These are phyloP conservation scores for Poronia punctata DNA, from an alignment of 495 filamentous ascomycete species.

Conservation along the genomic window DNA sequence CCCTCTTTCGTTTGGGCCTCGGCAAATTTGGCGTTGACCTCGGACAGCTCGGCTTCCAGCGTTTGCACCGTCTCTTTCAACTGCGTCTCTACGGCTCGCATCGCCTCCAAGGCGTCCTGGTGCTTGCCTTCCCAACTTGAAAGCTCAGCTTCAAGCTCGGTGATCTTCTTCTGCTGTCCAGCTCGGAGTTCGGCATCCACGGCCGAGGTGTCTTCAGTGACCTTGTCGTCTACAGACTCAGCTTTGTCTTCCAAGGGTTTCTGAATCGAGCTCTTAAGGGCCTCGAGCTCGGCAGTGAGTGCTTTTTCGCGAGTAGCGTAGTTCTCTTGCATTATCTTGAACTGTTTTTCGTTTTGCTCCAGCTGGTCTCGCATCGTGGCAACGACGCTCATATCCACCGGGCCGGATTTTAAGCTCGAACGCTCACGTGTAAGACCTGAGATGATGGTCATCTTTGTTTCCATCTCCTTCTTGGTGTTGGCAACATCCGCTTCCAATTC, in stretches of 20 bases:
- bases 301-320: constrained; percentile 68
- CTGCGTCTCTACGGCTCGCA: constrained; percentile 66
- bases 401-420: constrained; percentile 77
- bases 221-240: constrained; percentile 7
- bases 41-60: constrained; percentile 52
- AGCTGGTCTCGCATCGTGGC: constrained; percentile 80
- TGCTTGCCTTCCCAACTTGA: constrained; percentile 70
- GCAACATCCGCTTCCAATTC: constrained; percentile 81
- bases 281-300: constrained; percentile 60
- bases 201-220: constrained; percentile 5
- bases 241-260: constrained; percentile 20
- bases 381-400: constrained; percentile 91
- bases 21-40: constrained; percentile 31
- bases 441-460: constrained; percentile 88
- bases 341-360: constrained; percentile 73
- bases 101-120: constrained; percentile 56
- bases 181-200: constrained; percentile 29
- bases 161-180: constrained; percentile 56
- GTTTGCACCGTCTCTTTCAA: constrained; percentile 65
- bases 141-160: constrained; percentile 68
- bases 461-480: constrained; percentile 88
- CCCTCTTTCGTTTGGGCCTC: constrained; percentile 25
- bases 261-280: constrained; percentile 52
- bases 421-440: constrained; percentile 87
- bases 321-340: constrained; percentile 63